Evolutionary conservation across 2,329 filamentous ascomycete genomes (phyloP).

Genomic region (Hirsutella thompsonii): DNA sequence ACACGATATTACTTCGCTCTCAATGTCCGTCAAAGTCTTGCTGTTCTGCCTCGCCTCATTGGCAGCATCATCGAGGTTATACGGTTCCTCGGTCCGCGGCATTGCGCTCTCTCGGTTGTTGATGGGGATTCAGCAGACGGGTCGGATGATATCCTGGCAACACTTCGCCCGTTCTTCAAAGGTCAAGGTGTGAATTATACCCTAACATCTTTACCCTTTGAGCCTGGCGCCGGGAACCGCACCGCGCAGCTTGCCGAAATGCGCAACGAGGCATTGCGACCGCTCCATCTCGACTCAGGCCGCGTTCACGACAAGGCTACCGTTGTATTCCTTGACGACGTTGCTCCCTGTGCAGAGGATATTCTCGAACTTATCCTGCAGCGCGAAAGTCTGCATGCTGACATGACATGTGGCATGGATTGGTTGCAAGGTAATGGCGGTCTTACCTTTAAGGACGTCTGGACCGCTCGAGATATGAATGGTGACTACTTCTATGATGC

Average conservation of each 20-base stretch:
- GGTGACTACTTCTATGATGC: constrained; percentile 45
- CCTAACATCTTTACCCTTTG: constrained; percentile 26
- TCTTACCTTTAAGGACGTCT: constrained; percentile 44
- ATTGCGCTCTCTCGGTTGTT: constrained; percentile 37
- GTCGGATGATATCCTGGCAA: constrained; percentile 32
- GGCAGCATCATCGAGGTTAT: constrained; percentile 35
- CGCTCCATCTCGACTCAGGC: constrained; percentile 20
- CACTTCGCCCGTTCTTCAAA: constrained; percentile 24
- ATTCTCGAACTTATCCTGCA: constrained; percentile 43
- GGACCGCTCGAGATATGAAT: constrained; percentile 36
- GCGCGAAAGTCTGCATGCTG: constrained; percentile 28
- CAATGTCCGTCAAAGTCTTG: constrained; percentile 29
- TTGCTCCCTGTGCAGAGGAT: constrained; percentile 39
- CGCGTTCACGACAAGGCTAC: constrained; percentile 22
- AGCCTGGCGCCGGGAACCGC: constrained; percentile 29
- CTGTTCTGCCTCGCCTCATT: constrained; percentile 29
- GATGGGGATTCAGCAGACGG: constrained; percentile 39
- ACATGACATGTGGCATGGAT: constrained; percentile 47
- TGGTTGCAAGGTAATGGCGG: constrained; percentile 33
- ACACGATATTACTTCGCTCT: constrained; percentile 36
- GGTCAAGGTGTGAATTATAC: constrained; percentile 25
- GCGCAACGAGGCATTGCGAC: constrained; percentile 37
- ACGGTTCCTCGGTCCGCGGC: constrained; percentile 31
- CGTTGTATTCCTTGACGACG: constrained; percentile 41
- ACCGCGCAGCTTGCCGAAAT: constrained; percentile 34